phyloP scores from a whole-genome alignment of 352 stramenopile genomes.

The Phytophthora chlamydospora region DNA sequence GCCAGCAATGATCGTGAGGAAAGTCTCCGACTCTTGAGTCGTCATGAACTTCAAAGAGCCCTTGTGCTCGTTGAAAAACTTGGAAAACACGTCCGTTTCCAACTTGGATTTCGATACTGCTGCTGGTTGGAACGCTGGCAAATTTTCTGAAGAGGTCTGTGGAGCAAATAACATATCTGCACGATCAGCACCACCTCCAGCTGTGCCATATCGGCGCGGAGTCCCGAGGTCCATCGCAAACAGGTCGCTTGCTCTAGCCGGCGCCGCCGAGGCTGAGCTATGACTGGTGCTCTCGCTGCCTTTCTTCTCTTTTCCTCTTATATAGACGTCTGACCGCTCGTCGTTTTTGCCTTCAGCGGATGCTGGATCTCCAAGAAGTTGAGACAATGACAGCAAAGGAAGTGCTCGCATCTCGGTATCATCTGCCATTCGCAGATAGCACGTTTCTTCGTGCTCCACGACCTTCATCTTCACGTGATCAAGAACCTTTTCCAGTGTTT shows the following conservation, averaged over 20 bases:
- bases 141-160: slow-evolving; percentile 10
- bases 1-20: slow-evolving; percentile 56
- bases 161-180: slow-evolving; percentile 69
- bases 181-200: slow-evolving; percentile 36
- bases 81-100: slow-evolving; percentile 44
- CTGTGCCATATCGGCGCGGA: slow-evolving; percentile 33
- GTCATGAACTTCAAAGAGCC: slow-evolving; percentile 60
- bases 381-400: slow-evolving; percentile 57
- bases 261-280: slow-evolving; percentile 18
- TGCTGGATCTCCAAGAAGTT: slow-evolving; percentile 42
- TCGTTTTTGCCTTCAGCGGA: slow-evolving; percentile 32
- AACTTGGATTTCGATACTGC: slow-evolving; percentile 34
- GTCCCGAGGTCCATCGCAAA: slow-evolving; percentile 71
- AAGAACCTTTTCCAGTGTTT: slow-evolving; percentile 59
- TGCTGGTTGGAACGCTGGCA: neutral
- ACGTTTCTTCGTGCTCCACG: slow-evolving; percentile 73
- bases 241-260: slow-evolving; percentile 71
- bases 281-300: slow-evolving; percentile 1
- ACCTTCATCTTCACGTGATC: slow-evolving; percentile 64
- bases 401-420: slow-evolving; percentile 51
- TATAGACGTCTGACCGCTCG: slow-evolving; percentile 53
- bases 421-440: slow-evolving; percentile 79
- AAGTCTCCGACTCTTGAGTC: slow-evolving; percentile 41
- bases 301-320: slow-evolving; percentile 41
- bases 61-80: slow-evolving; percentile 70